A percentile compares a stretch with the other conserved stretches of the same genome.
Conservation (phyloP, 352 stramenopile species). For the Phytophthora hibernalis region DNA sequence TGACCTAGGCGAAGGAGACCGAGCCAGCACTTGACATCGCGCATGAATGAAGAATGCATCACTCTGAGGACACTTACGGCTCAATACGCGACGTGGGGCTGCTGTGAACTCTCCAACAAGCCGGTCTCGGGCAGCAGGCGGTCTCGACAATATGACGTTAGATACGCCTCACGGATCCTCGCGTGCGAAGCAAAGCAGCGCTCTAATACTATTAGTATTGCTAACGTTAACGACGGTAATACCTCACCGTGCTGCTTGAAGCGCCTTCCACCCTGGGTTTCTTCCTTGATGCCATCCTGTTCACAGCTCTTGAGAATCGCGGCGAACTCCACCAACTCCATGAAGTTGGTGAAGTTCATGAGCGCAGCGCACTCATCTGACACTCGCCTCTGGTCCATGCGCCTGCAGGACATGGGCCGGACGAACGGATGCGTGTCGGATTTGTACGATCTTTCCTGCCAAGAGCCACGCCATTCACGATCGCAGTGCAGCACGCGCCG, state of each 20-base stretch:
- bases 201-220: too few relatives aligned
- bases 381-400: neutral
- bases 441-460: slow-evolving; percentile 18
- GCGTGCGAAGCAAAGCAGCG: too few relatives aligned
- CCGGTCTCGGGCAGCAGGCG: slow-evolving; percentile 13
- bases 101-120: neutral
- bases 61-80: neutral
- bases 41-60: neutral
- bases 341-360: too few relatives aligned
- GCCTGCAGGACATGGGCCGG: slow-evolving; percentile 21
- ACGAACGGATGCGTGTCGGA: slow-evolving; percentile 30
- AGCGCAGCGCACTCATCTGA: slow-evolving; percentile 22
- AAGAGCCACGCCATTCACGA: slow-evolving; percentile 5
- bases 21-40: neutral
- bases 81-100: neutral
- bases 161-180: too few relatives aligned
- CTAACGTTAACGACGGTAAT: too few relatives aligned
- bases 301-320: too few relatives aligned
- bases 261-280: too few relatives aligned
- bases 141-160: slow-evolving; percentile 26
- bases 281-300: too few relatives aligned
- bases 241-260: too few relatives aligned
- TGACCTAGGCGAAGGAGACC: neutral
- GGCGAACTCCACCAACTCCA: too few relatives aligned
- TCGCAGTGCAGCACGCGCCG: neutral